phyloP scores from a whole-genome alignment of 352 stramenopile genomes.

The Globisporangium uncinulatum region DNA sequence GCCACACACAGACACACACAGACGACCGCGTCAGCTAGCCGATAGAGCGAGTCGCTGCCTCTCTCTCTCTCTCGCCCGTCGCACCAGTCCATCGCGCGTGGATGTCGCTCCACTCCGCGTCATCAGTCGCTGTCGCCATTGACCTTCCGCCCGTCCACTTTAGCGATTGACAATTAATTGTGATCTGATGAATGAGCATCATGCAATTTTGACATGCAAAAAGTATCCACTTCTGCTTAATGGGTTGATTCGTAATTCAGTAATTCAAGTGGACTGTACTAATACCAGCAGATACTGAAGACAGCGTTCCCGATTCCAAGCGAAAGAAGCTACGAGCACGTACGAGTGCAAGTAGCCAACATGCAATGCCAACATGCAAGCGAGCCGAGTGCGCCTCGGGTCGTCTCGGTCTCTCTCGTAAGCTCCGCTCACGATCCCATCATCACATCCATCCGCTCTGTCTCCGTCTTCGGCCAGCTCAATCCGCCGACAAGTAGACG shows the following conservation, averaged over 20 bases:
- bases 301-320: no score
- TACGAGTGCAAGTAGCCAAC: no score
- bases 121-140: not conserved
- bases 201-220: not conserved
- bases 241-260: no score
- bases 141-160: not conserved
- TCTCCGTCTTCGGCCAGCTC: not conserved
- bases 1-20: not conserved
- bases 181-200: not conserved
- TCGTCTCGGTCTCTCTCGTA: not conserved
- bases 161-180: not conserved
- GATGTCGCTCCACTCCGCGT: not conserved
- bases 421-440: no score
- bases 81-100: slow-evolving; percentile 13
- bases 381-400: no score
- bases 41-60: not conserved
- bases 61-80: no score
- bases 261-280: no score
- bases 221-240: not conserved
- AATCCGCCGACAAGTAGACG: slow-evolving; percentile 70
- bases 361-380: no score
- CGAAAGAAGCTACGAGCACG: no score
- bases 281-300: no score
- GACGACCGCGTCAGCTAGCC: not conserved
- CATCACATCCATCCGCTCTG: no score